Base-by-base conservation (phyloP, 31 red algal genomes). In the Porphyra umbilicalis region DNA sequence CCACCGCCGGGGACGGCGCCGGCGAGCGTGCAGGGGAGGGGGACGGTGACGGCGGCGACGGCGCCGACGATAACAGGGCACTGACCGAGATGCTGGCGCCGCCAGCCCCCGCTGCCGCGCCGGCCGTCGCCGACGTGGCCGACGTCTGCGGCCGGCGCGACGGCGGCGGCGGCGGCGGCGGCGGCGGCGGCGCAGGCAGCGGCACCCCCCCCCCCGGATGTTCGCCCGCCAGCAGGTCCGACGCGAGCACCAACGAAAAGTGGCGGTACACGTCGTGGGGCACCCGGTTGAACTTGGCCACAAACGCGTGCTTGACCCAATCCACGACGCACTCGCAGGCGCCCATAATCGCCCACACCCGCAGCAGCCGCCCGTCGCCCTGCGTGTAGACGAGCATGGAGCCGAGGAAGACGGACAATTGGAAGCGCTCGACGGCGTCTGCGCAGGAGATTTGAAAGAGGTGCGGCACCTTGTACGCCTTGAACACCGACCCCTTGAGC, bases 231-330 rank as follows among this genome's bases (percentile, higher is more conserved):
- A 92, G 39, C 38, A 97, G 75, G 35, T 89, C 92, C 6, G 80
- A 75, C 10, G 82, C 88, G 4, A 97, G 85, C 15, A 93, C 83
- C 33, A 91, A 77, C 25, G 83, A 90, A 83, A 97, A 97, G 67
- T 88, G 91, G 74, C 83, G 40, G 32, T 93, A 93, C 25, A 90
- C 87, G 15, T 86, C 79, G 39, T 90, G 81, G 33, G 90, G 84
- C 33, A 97, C 88, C 13, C 94, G 86, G 82, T 97, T 93, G 84
- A 93, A 93, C 76, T 93, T 93, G n/a, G 84, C 85, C 76, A 93
- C 83, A 79, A 93, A 97, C 2, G 94, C 90, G 82, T 97, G 94
- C 80, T 97, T 97, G 80, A 93, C 90, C 94, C 94, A 97, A 78
- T 97, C 94, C 15, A 97, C 88, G 32, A 90, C 76, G 68, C 90